phyloP scores from a whole-genome alignment of 805 yeast species.

The Lipomyces mesembrius region DNA sequence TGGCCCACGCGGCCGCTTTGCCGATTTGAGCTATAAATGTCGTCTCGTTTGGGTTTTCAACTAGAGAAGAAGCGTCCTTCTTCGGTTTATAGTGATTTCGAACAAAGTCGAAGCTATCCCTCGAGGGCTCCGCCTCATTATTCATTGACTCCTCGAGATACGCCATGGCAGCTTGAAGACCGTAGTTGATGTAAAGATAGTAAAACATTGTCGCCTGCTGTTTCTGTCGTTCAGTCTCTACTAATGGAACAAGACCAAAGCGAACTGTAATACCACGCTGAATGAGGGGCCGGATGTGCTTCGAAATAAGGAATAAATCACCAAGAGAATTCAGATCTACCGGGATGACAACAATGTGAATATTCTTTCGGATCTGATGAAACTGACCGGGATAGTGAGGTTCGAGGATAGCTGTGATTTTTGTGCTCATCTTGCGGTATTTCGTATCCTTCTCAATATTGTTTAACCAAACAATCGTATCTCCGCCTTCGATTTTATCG shows the following conservation, averaged over 20 bases:
- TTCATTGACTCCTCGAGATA: conserved; percentile 11
- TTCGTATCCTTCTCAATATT: conserved; percentile 68
- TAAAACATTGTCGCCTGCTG: conserved; percentile 29
- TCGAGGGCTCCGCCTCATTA: conserved; percentile 28
- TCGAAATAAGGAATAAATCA: conserved; percentile 58
- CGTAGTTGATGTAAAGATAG: conserved; percentile 36
- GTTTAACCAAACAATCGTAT: conserved; percentile 69
- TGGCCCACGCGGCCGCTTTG: conserved; percentile 42
- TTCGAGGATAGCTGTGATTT: conserved; percentile 55
- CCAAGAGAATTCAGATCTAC: conserved; percentile 60
- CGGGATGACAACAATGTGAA: conserved; percentile 73
- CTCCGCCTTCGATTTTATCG: conserved; percentile 36
- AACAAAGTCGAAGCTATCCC: conserved; percentile 30
- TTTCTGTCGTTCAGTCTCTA: conserved; percentile 30
- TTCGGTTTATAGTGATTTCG: conserved; percentile 4
- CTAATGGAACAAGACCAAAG: conserved; percentile 78
- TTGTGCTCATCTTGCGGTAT: conserved; percentile 54
- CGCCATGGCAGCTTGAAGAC: conserved; percentile 29
- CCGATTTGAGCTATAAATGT: conserved; percentile 6
- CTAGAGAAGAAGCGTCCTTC: conserved; percentile 8
- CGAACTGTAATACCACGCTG: conserved; percentile 71
- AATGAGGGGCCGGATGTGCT: conserved; percentile 41
- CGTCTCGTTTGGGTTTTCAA: background rate
- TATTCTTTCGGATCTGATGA: conserved; percentile 72
- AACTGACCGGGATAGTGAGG: conserved; percentile 60